Evolutionary conservation across 306 rosid genomes (phyloP), one percentile per base, ranked within the genome.

Genomic region (Canavalia gladiata): DNA sequence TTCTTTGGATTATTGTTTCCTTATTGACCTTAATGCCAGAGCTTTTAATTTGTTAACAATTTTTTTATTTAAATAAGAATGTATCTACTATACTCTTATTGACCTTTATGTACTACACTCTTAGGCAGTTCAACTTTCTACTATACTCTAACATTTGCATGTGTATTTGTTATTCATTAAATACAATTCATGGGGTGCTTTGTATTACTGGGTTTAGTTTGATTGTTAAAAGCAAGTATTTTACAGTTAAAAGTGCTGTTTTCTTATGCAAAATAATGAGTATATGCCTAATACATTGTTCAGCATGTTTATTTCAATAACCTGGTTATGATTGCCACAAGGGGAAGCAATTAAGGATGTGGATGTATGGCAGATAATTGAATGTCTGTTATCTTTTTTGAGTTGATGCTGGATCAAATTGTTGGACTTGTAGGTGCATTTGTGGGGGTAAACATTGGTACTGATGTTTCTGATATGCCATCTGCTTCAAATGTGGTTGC

Each of bases 371-470:
- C 2, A n/a, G 68, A 67, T 49, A 46, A 55, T 77, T 85, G 71
- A 76, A 34, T 1, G 7, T 29, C 33, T 74, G 25, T 75, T 46
- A 30, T 68, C 37, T 68, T 82, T 37, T 81, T 68, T 56, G 8
- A 65, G 80, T 72, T 82, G 75, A 86, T 73, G 45, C 76, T 66
- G 62, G 62, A 66, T 80, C 33, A 33, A 70, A 37, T 49, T 82
- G 68, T 81, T 80, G 82, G 78, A 82, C 43, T 84, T 86, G 82
- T 80, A 96, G 99, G 99, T 87, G 97, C 98, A 55, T 96, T 88
- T 77, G 88, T 96, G 78, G 99, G 99, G 74, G 88, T 96, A 47
- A 94, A 94, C 84, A 89, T 96, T 10, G 99, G 99, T 25, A 94
- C 97, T 3, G 97, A 90, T 71, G 92, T 94, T 78, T 85, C 99